These are phyloP conservation scores for Ramularia collo-cygni DNA, from an alignment of 2,329 filamentous ascomycete species.

Conservation along the genomic window DNA sequence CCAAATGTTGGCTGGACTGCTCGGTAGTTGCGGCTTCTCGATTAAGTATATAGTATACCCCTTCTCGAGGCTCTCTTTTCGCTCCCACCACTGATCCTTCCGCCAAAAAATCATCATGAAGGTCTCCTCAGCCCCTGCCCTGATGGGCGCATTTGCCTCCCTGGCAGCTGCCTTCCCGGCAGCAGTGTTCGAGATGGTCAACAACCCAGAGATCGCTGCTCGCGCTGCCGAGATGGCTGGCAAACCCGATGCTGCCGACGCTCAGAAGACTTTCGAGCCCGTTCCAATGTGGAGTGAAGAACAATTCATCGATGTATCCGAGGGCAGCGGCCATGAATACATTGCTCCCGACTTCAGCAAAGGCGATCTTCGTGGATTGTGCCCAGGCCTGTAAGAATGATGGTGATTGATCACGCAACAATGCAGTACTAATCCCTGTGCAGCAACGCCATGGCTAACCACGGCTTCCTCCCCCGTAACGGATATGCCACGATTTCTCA, in stretches of 20 bases:
- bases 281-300: conserved; percentile 16
- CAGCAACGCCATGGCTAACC: conserved; percentile 7
- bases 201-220: conserved; percentile 3
- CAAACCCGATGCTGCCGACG: conserved; percentile 8
- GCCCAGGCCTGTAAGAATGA: conserved; percentile 24
- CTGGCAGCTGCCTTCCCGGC: conserved; percentile 4
- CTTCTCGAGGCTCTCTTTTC: too few species aligned
- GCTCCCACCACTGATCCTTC: background rate
- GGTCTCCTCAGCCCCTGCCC: conserved; percentile 9
- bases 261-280: conserved; percentile 10
- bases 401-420: conserved; percentile 3
- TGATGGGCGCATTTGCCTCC: conserved; percentile 7
- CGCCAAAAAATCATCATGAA: conserved; percentile 10
- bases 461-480: conserved; percentile 16
- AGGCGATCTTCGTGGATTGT: conserved; percentile 27
- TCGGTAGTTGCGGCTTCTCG: too few species aligned
- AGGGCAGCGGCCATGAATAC: conserved; percentile 22
- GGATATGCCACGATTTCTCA: conserved; percentile 27
- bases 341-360: conserved; percentile 18
- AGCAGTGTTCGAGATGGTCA: conserved; percentile 1
- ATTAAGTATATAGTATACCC: too few species aligned
- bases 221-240: conserved; percentile 2
- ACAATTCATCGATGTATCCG: conserved; percentile 23
- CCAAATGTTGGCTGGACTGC: too few species aligned
- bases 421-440: too few species aligned